Percentiles rank a stretch among this genome's conserved stretches.
Evolutionary conservation across 495 filamentous ascomycete genomes (phyloP).

Genomic region (Xylaria bambusicola): DNA sequence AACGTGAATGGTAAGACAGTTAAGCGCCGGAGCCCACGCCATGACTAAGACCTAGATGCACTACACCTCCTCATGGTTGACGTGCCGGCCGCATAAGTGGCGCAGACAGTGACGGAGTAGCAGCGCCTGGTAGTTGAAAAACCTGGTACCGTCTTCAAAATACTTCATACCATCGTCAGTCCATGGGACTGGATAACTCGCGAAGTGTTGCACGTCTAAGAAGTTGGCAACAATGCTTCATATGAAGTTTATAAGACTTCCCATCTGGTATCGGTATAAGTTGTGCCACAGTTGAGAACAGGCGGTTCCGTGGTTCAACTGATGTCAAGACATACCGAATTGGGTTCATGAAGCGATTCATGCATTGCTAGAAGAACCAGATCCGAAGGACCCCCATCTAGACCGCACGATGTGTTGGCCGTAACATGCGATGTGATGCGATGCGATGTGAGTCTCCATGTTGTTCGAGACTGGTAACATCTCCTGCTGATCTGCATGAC

Average conservation of each 20-base stretch:
- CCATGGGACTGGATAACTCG: background rate
- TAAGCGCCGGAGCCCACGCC: too few relatives aligned
- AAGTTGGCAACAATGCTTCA: too few relatives aligned
- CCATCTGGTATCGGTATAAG: too few relatives aligned
- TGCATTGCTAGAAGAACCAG: background rate
- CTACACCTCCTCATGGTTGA: background rate
- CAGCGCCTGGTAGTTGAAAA: background rate
- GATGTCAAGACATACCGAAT: too few relatives aligned
- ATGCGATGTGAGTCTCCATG: too few relatives aligned
- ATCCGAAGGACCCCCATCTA: background rate
- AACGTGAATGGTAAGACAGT: too few relatives aligned
- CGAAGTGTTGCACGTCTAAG: background rate
- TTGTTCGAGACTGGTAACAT: background rate
- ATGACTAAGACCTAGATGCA: background rate
- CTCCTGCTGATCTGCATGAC: slow-evolving; percentile 1
- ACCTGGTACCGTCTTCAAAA: background rate
- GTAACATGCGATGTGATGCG: background rate
- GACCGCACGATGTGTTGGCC: background rate
- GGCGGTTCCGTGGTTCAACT: too few relatives aligned
- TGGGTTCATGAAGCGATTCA: background rate
- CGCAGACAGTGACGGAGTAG: background rate
- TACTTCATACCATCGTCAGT: background rate
- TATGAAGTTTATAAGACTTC: too few relatives aligned
- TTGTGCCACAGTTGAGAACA: too few relatives aligned
- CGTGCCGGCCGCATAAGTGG: background rate